Evolutionary conservation across 306 rosid species (phyloP), one percentile per base, ranked within the genome.

Genomic region (Pueraria montana): DNA sequence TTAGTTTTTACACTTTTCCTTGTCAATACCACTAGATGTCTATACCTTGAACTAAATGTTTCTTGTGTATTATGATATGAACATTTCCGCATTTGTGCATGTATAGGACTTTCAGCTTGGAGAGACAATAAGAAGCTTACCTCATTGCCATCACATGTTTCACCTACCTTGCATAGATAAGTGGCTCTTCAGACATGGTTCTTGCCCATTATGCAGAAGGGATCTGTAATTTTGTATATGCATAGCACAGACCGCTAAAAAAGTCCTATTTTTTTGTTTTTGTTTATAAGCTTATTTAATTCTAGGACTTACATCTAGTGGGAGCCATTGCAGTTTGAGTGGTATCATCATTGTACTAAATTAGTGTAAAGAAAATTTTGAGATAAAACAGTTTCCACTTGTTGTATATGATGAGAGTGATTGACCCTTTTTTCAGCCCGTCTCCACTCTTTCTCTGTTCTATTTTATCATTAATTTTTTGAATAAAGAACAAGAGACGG

Each of bases 141-240:
- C 99, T 45, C 97, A 96, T 67, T 96, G 99, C 86, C 92, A 94
- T 89, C 99, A 96, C 90, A 86, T 92, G 94, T 96, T 96, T 87
- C 99, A 96, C 87, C 87, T 94, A 70, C 97, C 99, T 49, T 96
- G 99, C 94, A 96, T 94, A 87, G 99, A 96, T 84, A 89, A 89
- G 86, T 96, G 99, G 99, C 98, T 96, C 72, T 84, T 92, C 58
- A 91, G 94, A 84, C 99, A 96, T 83, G 99, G 94, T 72, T 96
- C 99, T 86, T 96, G 99, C 85, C 99, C 99, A 48, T 78, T 96
- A 52, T 96, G 99, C 92, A 92, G 99, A 90, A 92, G 99, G 89
- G 99, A 94, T 94, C 89, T 96, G 89, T 94, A 85, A 92, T 71
- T 65, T 85, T 87, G 89, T 85, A 82, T 61, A 30, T 90, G 91